phyloP scores from a whole-genome alignment of 768 basidiomycete genomes.

The Chlorophyllum brunneum region DNA sequence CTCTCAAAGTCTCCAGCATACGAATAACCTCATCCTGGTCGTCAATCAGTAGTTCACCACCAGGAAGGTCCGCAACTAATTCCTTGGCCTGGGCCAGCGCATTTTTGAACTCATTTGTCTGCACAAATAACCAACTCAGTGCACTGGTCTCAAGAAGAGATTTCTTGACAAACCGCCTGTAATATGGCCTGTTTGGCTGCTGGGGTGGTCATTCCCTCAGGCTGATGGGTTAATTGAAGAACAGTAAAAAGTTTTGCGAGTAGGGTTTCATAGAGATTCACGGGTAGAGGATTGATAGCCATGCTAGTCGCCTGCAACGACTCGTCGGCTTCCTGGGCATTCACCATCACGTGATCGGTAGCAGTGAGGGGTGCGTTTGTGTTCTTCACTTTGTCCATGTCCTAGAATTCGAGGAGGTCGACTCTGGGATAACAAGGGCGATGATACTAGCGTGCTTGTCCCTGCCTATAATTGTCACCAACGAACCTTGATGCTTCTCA shows the following conservation, averaged over 20 bases:
- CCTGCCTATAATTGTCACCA: no score
- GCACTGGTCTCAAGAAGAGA: neutral
- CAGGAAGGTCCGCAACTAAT: conserved; percentile 54
- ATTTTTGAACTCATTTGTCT: conserved; percentile 75
- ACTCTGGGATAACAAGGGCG: no score
- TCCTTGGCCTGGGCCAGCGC: conserved; percentile 57
- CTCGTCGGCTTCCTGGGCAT: neutral
- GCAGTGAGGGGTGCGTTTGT: neutral
- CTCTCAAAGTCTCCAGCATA: conserved; percentile 61
- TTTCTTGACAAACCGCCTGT: conserved; percentile 46
- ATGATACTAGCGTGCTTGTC: no score
- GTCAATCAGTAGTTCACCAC: conserved; percentile 64
- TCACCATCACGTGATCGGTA: conserved; percentile 5
- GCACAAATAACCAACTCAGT: neutral
- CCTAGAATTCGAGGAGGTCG: neutral
- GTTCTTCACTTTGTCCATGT: neutral
- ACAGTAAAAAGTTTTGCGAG: conserved; percentile 58
- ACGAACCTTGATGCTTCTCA: conserved; percentile 7
- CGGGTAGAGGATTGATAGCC: conserved; percentile 36
- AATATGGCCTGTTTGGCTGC: conserved; percentile 65
- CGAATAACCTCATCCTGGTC: conserved; percentile 71
- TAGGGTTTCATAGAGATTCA: conserved; percentile 50
- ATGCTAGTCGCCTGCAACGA: conserved; percentile 16
- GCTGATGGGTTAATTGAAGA: conserved; percentile 55
- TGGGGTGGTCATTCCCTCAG: conserved; percentile 49